Conservation (phyloP, 495 filamentous ascomycete species). For the Aspergillus incahuasiensis region DNA sequence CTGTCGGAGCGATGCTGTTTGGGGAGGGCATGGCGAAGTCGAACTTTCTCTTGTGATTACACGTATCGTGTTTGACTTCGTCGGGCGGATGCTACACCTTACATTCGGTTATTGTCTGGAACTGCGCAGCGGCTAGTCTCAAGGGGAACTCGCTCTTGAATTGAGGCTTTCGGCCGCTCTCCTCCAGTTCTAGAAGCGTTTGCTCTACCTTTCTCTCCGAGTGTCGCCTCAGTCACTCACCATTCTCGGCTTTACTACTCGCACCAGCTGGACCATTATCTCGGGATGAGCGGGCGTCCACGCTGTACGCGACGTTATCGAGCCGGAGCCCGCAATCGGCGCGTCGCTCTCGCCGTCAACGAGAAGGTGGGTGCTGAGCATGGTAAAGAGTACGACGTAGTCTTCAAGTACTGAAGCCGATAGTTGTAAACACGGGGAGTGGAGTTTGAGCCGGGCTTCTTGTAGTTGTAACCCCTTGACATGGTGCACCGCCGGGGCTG, state of each 20-base stretch:
- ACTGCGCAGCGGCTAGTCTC: not conserved
- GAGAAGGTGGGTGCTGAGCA: not conserved
- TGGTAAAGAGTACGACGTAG: not conserved
- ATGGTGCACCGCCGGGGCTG: not conserved
- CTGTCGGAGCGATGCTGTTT: not conserved
- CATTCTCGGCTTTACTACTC: not conserved
- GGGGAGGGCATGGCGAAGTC: not conserved
- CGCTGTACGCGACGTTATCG: not conserved
- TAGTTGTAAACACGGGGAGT: not conserved
- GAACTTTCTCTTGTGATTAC: not conserved
- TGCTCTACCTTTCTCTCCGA: not conserved
- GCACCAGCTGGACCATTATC: not conserved
- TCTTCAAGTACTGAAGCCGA: not conserved
- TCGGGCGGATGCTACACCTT: not conserved
- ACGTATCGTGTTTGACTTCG: not conserved
- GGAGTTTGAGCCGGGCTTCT: too few species aligned
- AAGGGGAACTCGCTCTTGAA: not conserved
- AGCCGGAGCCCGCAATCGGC: not conserved
- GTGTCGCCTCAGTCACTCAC: not conserved
- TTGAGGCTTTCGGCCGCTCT: not conserved
- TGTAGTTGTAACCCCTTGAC: too few species aligned
- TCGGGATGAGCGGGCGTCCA: not conserved
- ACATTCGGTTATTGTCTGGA: not conserved
- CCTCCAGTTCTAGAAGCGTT: not conserved
- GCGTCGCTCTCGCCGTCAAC: not conserved